Conservation (phyloP, 345 rosid genomes). For the Gossypium bickii region DNA sequence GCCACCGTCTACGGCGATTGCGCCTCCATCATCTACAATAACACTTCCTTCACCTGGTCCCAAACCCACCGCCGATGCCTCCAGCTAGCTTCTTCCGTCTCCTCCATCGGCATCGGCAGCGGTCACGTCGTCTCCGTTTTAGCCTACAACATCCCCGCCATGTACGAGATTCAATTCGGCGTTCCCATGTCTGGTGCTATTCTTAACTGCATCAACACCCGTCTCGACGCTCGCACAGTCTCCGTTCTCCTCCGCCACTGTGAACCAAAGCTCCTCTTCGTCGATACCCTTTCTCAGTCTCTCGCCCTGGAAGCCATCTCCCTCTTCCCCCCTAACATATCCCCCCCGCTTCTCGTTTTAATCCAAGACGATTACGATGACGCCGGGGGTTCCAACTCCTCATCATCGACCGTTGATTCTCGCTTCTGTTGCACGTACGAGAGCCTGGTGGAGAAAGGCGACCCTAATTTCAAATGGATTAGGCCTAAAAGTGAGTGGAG, state of each 20-base stretch:
- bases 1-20: conserved; percentile 75
- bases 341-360: conserved; percentile 42
- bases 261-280: conserved; percentile 58
- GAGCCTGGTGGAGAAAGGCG: conserved; percentile 45
- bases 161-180: conserved; percentile 1
- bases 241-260: conserved; percentile 58
- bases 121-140: not conserved
- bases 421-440: conserved; percentile 31
- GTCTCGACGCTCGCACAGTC: conserved; percentile 43
- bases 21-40: conserved; percentile 55
- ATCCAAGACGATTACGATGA: conserved; percentile 16
- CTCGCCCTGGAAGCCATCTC: conserved; percentile 52
- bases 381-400: no score
- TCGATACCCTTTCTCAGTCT: conserved; percentile 41
- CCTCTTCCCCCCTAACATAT: conserved; percentile 21
- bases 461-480: conserved; percentile 42
- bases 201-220: conserved; percentile 6
- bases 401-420: conserved; percentile 10
- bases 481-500: conserved; percentile 61
- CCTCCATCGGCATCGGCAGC: conserved; percentile 31
- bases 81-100: conserved; percentile 63
- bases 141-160: not conserved
- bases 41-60: conserved; percentile 44
- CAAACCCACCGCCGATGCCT: conserved; percentile 60
- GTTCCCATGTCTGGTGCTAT: conserved; percentile 1